A percentile compares a stretch with the other conserved stretches of the same genome.
phyloP scores from a whole-genome alignment of 225 moss, liverwort and hornwort species.

The Sphagnum tenellum region DNA sequence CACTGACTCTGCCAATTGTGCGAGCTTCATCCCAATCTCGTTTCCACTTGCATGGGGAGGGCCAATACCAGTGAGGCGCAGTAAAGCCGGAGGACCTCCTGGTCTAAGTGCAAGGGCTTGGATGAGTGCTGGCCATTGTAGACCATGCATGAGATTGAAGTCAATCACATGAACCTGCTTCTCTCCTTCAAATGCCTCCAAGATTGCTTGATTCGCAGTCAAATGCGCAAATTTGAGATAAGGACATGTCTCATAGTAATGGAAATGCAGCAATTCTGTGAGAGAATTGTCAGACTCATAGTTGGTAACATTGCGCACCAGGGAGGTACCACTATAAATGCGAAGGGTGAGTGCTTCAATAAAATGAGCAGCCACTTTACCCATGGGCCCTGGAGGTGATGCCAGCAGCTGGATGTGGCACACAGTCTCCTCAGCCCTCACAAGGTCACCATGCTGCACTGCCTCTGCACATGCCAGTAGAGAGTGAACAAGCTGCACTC shows the following conservation, averaged over 20 bases:
- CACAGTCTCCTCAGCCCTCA: constrained; percentile 52
- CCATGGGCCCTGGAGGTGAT: constrained; percentile 45
- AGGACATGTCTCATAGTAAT: constrained; percentile 65
- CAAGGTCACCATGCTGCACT: constrained; percentile 40
- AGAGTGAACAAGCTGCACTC: constrained; percentile 56
- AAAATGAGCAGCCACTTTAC: constrained; percentile 66
- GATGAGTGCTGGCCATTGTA: constrained; percentile 79
- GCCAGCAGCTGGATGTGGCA: constrained; percentile 54
- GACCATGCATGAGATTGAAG: constrained; percentile 60
- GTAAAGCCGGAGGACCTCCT: constrained; percentile 45
- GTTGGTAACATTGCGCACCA: constrained; percentile 6
- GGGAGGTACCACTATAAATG: constrained; percentile 27
- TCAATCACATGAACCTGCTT: constrained; percentile 61
- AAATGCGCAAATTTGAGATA: constrained; percentile 78
- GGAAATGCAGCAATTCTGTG: constrained; percentile 51
- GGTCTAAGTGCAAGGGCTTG: constrained; percentile 63
- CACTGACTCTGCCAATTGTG: constrained; percentile 48
- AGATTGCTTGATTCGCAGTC: constrained; percentile 70
- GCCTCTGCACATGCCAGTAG: constrained; percentile 64
- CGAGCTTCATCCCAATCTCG: constrained; percentile 64
- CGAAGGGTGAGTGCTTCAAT: constrained; percentile 54
- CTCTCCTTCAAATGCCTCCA: constrained; percentile 58
- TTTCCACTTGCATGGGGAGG: constrained; percentile 40
- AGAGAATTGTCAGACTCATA: constrained; percentile 28
- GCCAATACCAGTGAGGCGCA: constrained; percentile 72